These are phyloP conservation scores for Arachis hypogaea DNA, from an alignment of 306 rosid species.

Conservation along the genomic window DNA sequence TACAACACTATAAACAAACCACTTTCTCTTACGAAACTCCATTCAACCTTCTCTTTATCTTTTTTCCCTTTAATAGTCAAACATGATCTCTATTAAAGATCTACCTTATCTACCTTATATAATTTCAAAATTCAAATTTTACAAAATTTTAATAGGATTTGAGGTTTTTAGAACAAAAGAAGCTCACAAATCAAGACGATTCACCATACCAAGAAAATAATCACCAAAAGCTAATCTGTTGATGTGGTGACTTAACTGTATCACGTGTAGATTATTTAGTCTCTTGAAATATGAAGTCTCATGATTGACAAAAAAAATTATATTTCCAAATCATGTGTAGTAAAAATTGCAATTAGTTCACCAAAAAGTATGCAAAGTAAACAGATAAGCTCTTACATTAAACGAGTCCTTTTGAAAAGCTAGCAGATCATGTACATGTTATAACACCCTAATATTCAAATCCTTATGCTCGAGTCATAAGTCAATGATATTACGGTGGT, in stretches of 20 bases:
- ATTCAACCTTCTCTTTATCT: too few species aligned
- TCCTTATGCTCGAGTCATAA: too few species aligned
- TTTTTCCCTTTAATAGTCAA: too few species aligned
- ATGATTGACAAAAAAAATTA: slow-evolving; percentile 10
- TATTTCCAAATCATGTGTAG: background rate
- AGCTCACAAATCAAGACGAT: slow-evolving; percentile 86
- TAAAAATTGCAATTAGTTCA: slow-evolving; percentile 7
- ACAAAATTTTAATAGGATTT: slow-evolving; percentile 27
- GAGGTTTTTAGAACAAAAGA: slow-evolving; percentile 33
- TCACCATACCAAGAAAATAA: slow-evolving; percentile 90
- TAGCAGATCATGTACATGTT: slow-evolving; percentile 82
- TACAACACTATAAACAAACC: background rate
- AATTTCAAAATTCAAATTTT: slow-evolving; percentile 26
- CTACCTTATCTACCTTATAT: background rate
- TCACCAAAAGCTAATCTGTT: slow-evolving; percentile 85
- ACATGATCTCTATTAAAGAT: too few species aligned
- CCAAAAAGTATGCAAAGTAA: slow-evolving; percentile 22
- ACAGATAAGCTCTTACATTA: slow-evolving; percentile 68
- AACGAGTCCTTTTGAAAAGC: slow-evolving; percentile 96
- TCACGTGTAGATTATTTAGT: slow-evolving; percentile 33
- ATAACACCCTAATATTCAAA: too few species aligned
- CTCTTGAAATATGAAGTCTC: slow-evolving; percentile 28
- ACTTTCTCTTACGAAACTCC: background rate
- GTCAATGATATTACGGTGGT: too few species aligned
- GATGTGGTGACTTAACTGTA: slow-evolving; percentile 87